Base-by-base conservation (phyloP, 2,329 filamentous ascomycete genomes). In the Aspergillus sp. region DNA sequence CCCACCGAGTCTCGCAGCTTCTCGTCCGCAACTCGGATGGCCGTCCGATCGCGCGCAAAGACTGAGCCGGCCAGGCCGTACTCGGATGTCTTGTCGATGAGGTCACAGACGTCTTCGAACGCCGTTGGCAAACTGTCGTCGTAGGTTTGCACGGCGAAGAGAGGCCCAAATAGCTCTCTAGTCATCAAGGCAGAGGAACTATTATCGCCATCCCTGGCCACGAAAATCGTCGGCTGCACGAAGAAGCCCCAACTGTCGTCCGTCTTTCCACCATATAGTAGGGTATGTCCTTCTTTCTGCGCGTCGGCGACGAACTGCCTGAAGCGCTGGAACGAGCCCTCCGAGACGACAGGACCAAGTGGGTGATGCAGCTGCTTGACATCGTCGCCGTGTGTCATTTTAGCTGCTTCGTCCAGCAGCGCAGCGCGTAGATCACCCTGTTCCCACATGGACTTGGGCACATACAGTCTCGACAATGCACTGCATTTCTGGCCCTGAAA, bases 401-500 rank as follows among this genome's bases (percentile, higher is more conserved):
- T 46, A 6, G 44, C 19, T 13, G 44, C 44, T 15, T 81, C 73
- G 24, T 87, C 79, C 12, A 96, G 77, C 37, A 80, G 80, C 59
- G 85, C 75, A 71, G 17, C 7, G 19, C 24, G 22, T 7, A 87
- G 86, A 78, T 92, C 90, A 62, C 86, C 79, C 20, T 87, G 82
- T 83, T 89, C 92, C 24, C 87, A 46, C 44, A 46, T 73, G 3
- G 89, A 93, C 70, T 84, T 82, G 15, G 91, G 86, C 2, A 93
- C 84, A 75, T 95, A 96, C 48, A 86, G 75, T 19, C 91, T 85
- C 27, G 89, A 93, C 11, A 88, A 90, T 44, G 91, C 91, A 64
- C 87, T 90, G 80, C 91, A 96, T 76, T 96, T 96, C 74, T 96
- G 91, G 45, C 91, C 91, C 73, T 93, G 90, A 78, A 87, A 96